phyloP scores from a whole-genome alignment of 805 yeast genomes.

The Pichia scutulata region DNA sequence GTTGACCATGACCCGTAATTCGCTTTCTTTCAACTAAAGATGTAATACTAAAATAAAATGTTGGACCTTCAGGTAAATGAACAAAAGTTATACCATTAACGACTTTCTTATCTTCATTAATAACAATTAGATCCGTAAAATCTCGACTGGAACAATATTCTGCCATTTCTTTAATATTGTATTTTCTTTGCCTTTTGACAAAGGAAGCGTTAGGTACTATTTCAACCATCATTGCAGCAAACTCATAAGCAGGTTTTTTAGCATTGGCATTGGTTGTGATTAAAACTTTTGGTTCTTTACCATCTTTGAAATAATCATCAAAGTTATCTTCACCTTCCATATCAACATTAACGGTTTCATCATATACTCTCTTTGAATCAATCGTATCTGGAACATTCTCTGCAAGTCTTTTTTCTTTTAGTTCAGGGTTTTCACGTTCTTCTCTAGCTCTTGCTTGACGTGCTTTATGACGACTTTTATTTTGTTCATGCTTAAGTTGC shows the following conservation, averaged over 20 bases:
- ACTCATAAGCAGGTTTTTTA: conserved; percentile 77
- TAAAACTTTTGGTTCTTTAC: conserved; percentile 72
- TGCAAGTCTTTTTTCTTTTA: conserved; percentile 70
- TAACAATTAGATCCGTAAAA: conserved; percentile 78
- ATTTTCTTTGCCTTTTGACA: conserved; percentile 80
- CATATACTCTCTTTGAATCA: conserved; percentile 76
- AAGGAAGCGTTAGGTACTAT: conserved; percentile 80
- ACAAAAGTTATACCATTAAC: conserved; percentile 90
- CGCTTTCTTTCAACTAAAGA: conserved; percentile 68
- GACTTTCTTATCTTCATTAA: conserved; percentile 89
- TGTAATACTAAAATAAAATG: conserved; percentile 80
- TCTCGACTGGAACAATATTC: conserved; percentile 73
- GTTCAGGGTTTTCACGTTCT: conserved; percentile 75
- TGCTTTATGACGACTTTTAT: conserved; percentile 67
- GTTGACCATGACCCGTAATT: conserved; percentile 82
- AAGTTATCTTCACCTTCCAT: conserved; percentile 62
- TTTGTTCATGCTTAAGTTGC: conserved; percentile 62
- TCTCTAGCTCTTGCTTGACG: conserved; percentile 82
- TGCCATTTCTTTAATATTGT: conserved; percentile 80
- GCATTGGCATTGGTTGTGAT: conserved; percentile 87
- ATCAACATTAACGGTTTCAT: conserved; percentile 65
- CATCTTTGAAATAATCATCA: conserved; percentile 42
- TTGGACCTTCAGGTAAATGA: conserved; percentile 92
- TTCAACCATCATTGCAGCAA: conserved; percentile 80
- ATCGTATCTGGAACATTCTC: conserved; percentile 76